Conservation (phyloP, 2,329 filamentous ascomycete genomes). For the Coniochaeta sp. region DNA sequence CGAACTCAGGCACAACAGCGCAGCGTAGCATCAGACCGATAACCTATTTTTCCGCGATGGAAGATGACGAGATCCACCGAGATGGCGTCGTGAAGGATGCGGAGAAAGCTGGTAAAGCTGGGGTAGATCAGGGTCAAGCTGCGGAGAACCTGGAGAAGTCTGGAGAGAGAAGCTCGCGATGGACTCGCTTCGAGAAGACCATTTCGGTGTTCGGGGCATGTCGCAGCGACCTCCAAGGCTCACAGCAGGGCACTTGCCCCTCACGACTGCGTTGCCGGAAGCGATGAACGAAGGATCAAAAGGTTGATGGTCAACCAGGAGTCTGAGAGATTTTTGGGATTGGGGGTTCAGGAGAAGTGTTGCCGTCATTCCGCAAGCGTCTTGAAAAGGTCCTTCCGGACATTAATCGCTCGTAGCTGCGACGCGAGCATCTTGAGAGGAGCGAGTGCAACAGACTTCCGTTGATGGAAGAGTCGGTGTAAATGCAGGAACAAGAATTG, state of each 20-base stretch:
- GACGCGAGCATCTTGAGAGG: too few species aligned
- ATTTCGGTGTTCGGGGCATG: not conserved
- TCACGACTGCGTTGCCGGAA: not conserved
- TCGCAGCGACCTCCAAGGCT: not conserved
- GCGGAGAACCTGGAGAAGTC: not conserved
- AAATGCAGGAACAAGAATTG: too few species aligned
- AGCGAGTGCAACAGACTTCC: too few species aligned
- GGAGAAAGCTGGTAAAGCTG: constrained; percentile 1
- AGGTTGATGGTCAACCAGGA: not conserved
- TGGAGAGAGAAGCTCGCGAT: not conserved
- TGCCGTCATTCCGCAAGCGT: not conserved
- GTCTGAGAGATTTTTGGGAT: not conserved
- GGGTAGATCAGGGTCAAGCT: not conserved
- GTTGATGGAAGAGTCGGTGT: too few species aligned
- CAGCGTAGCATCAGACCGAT: not conserved
- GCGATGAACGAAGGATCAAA: not conserved
- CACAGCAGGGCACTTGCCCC: not conserved
- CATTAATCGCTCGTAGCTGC: too few species aligned
- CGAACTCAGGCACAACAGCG: not conserved
- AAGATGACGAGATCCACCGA: not conserved
- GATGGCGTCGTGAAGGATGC: not conserved
- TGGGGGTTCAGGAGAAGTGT: not conserved
- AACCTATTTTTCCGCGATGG: not conserved
- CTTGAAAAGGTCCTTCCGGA: not conserved
- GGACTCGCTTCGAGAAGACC: not conserved